Evolutionary conservation across 495 filamentous ascomycete genomes (phyloP).

Genomic region (Xylaria curta): DNA sequence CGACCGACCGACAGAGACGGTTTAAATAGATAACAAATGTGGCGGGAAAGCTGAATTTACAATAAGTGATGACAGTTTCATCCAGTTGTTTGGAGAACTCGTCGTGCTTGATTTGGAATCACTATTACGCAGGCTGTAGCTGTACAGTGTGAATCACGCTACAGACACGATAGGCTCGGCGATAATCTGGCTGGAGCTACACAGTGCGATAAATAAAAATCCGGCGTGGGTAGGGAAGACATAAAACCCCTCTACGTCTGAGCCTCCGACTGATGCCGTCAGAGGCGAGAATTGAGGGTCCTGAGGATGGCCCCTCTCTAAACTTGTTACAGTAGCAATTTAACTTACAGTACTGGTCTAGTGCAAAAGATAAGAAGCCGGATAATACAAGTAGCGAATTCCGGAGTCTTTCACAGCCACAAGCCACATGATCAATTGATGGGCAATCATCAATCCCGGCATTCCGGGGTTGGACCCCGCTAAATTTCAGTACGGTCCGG

Average conservation of each 20-base stretch:
- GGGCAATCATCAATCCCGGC: not conserved
- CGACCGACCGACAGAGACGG: not conserved
- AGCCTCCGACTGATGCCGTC: constrained; percentile 19
- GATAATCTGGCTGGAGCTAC: not conserved
- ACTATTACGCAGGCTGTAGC: constrained; percentile 5
- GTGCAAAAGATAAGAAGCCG: constrained; percentile 3
- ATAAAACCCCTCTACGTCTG: constrained; percentile 13
- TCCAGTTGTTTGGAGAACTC: constrained; percentile 2
- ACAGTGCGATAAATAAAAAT: not conserved
- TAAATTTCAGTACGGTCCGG: not conserved
- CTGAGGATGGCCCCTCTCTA: not conserved
- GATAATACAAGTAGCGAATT: not conserved
- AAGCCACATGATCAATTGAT: not conserved
- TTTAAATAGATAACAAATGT: constrained; percentile 13
- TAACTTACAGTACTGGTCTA: not conserved
- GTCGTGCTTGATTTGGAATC: constrained; percentile 24
- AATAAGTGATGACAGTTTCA: constrained; percentile 21
- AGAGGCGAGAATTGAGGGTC: constrained; percentile 4
- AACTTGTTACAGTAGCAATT: too few species aligned
- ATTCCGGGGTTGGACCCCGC: not conserved
- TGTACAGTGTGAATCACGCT: not conserved
- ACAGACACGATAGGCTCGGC: not conserved
- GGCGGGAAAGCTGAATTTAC: constrained; percentile 11
- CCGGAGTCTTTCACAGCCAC: not conserved
- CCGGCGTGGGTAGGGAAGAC: not conserved